A percentile compares a stretch with the other conserved stretches of the same genome.
phyloP scores from a whole-genome alignment of 2,329 filamentous ascomycete genomes.

The Aspergillus jensenii region DNA sequence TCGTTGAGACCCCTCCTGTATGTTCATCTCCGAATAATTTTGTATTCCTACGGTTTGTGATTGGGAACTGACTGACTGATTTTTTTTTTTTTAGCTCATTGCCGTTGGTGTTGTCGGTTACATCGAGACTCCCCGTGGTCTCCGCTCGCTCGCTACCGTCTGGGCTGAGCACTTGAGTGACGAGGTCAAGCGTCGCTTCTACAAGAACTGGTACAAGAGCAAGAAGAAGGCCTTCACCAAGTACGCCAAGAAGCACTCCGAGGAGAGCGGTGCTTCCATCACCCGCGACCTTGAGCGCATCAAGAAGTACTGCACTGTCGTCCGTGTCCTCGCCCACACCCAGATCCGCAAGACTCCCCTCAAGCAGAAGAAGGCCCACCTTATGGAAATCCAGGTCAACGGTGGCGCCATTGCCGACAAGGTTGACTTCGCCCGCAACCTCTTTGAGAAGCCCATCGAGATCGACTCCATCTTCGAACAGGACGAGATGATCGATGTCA shows the following conservation, averaged over 20 bases:
- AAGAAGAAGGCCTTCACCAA: slow-evolving; percentile 99
- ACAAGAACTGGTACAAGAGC: slow-evolving; percentile 99
- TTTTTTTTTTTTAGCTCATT: slow-evolving; percentile 71
- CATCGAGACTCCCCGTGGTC: slow-evolving; percentile 99
- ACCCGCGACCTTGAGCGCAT: slow-evolving; percentile 98
- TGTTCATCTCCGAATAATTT: slow-evolving; percentile 41
- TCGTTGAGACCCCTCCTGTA: slow-evolving; percentile 95
- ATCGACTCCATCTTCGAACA: slow-evolving; percentile 96
- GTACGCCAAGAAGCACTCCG: slow-evolving; percentile 99
- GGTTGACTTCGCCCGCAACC: slow-evolving; percentile 89
- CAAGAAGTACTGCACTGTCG: slow-evolving; percentile 99
- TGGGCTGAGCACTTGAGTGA: slow-evolving; percentile 99
- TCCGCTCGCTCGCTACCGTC: slow-evolving; percentile 98
- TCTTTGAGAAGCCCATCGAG: slow-evolving; percentile 98
- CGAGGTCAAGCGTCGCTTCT: slow-evolving; percentile 99
- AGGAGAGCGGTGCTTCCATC: slow-evolving; percentile 85
- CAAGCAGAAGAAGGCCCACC: slow-evolving; percentile 99
- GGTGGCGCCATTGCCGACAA: slow-evolving; percentile 94
- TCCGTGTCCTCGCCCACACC: slow-evolving; percentile 98
- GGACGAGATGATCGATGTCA: slow-evolving; percentile 99
- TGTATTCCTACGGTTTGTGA: not conserved
- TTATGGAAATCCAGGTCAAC: slow-evolving; percentile 99
- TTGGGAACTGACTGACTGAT: not conserved
- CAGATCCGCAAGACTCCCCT: slow-evolving; percentile 99
- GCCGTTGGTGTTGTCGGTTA: slow-evolving; percentile 99